Evolutionary conservation across 805 yeast genomes (phyloP).

Genomic region (Yamadazyma ubonensis): DNA sequence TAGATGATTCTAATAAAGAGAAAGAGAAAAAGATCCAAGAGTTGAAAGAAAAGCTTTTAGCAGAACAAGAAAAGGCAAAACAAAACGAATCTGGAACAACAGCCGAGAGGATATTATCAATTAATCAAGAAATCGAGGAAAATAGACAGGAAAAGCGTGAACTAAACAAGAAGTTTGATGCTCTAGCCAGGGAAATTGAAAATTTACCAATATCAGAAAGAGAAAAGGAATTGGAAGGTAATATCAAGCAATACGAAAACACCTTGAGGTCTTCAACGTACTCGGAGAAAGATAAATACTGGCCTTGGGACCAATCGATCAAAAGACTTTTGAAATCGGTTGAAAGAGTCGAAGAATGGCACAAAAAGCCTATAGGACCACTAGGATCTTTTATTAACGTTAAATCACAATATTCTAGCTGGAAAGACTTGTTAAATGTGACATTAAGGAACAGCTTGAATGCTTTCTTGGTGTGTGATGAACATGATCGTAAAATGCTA

Average conservation of each 20-base stretch:
- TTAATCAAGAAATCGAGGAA: conserved; percentile 7
- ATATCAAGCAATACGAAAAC: conserved; percentile 6
- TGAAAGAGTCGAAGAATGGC: conserved; percentile 30
- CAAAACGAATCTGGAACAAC: not conserved
- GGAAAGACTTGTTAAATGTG: conserved; percentile 63
- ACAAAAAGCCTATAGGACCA: conserved; percentile 71
- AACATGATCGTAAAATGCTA: conserved; percentile 51
- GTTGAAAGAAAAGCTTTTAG: conserved; percentile 19
- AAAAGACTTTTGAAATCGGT: conserved; percentile 43
- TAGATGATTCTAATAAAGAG: conserved; percentile 2
- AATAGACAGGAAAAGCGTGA: conserved; percentile 3
- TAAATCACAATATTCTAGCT: conserved; percentile 50
- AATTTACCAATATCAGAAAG: no score
- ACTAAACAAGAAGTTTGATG: conserved; percentile 1
- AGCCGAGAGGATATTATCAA: not conserved
- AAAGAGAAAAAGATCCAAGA: conserved; percentile 6
- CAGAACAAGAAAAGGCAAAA: conserved; percentile 18
- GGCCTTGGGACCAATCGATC: conserved; percentile 53
- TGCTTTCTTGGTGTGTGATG: conserved; percentile 66
- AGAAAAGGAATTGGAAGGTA: not conserved
- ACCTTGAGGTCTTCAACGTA: conserved; percentile 15
- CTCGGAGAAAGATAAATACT: conserved; percentile 34
- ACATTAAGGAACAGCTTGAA: conserved; percentile 49
- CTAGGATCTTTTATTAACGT: conserved; percentile 62
- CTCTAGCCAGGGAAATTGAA: not conserved